Evolutionary conservation across 306 rosid species (phyloP), one percentile per base, ranked within the genome.

Genomic region (Acacia melanoxylon): DNA sequence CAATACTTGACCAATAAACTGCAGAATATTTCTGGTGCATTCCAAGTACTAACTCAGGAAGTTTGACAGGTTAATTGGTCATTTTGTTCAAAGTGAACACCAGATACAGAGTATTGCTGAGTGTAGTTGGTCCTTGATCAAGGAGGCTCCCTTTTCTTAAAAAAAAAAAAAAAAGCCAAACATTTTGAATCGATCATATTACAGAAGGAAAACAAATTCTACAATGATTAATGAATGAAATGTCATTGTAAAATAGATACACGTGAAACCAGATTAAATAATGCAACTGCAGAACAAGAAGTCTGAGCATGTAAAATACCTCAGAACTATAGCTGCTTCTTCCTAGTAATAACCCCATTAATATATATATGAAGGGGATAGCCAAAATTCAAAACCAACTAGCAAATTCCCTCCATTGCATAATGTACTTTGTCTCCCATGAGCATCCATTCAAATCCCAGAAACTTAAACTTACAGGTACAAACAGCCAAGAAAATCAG

Each of bases 311-410:
- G 78, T 69, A 69, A 78, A 85, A 62, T 52, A 87, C 70, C 74
- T 81, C 76, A 70, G 83, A 83, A 85, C 75, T 35, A 76, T 54
- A 49, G 65, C 83, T 82, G 78, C 75, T 44, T 76, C 87, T 41
- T 52, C 80, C 65, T 74, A 37, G 41, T 37, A 82, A 83, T 40
- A 37, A 65, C 54, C 82, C 76, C 76, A 83, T 68, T 56, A n/a
- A 61, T 44, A 69, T 68, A 69, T 66, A 81, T 66, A 81, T 46
- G 66, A 73, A 42, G 76, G 27, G 72, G 74, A 11, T n/a, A 7
- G 41, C 58, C 75, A 72, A 56, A 83, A 66, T 62, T 70, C 75
- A 72, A 58, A 58, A 45, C 46, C 54, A 42, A 78, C 52, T 40
- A 74, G 69, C 80, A 56, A 67, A 72, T 27, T 75, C 79, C 82